Conservation (phyloP, 2,329 filamentous ascomycete species). For the Aureobasidium sp. region DNA sequence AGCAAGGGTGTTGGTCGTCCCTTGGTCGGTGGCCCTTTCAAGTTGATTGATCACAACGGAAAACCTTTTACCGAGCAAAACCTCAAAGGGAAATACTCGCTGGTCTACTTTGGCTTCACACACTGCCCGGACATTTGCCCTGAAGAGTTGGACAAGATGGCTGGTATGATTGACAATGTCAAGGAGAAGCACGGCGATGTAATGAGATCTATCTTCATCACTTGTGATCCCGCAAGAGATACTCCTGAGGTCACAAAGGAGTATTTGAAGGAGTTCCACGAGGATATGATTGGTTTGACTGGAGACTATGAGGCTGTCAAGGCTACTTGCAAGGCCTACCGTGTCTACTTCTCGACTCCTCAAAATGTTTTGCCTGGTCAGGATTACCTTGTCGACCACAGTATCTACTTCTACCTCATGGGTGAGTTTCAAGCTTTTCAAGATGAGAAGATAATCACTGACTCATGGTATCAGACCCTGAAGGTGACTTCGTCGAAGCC, state of each 20-base stretch:
- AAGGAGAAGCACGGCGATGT: slow-evolving; percentile 40
- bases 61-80: slow-evolving; percentile 68
- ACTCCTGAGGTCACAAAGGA: slow-evolving; percentile 74
- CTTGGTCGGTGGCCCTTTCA: slow-evolving; percentile 85
- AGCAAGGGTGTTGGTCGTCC: slow-evolving; percentile 88
- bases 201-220: slow-evolving; percentile 81
- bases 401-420: slow-evolving; percentile 99
- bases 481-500: slow-evolving; percentile 96
- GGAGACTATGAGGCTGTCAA: slow-evolving; percentile 93
- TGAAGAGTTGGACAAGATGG: slow-evolving; percentile 99
- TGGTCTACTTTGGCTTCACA: slow-evolving; percentile 97
- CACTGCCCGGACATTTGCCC: slow-evolving; percentile 98
- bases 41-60: slow-evolving; percentile 74
- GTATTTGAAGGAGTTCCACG: slow-evolving; percentile 89
- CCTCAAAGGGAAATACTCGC: slow-evolving; percentile 76
- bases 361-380: slow-evolving; percentile 80
- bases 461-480: slow-evolving; percentile 57
- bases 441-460: background rate
- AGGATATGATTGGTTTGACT: slow-evolving; percentile 76
- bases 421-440: slow-evolving; percentile 38
- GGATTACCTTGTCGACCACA: slow-evolving; percentile 97
- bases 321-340: slow-evolving; percentile 86
- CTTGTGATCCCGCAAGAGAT: slow-evolving; percentile 89
- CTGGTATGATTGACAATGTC: slow-evolving; percentile 76
- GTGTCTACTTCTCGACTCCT: slow-evolving; percentile 96